Base-by-base conservation (phyloP, 2,329 filamentous ascomycete species). In the Alternaria postmessia region DNA sequence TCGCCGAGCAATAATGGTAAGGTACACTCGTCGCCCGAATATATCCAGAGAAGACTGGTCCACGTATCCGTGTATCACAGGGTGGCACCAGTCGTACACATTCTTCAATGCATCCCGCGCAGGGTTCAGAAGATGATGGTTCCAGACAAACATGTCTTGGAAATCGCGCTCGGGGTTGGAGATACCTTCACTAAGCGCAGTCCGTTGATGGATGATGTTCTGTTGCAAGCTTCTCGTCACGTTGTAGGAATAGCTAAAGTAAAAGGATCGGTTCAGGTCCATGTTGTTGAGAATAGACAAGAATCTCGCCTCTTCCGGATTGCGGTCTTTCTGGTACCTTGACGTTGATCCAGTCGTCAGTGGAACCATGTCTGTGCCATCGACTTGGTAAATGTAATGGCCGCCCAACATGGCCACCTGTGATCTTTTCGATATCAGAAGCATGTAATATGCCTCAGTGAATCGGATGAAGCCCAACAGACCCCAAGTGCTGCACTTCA, bases 121-220 rank as follows among this genome's bases (percentile, higher is more conserved):
- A 0, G 95, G 94, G 61, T 90, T 85, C 18, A 99, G 85, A 5
- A 99, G 84, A 77, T 97, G 91, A 68, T 92, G 88, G 70, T 99
- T 99, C 95, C 95, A 99, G 3, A 98, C 91, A 75, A 99, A 99
- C 95, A 99, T 99, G 39, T 91, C 88, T 72, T 97, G 96, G 75
- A 91, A 91, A 68, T 93, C 88, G 32, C 87, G 85, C 28, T 86
- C 82, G 3, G 86, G 83, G 28, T 87, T 85, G 2, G 86, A 81
- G 12, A 84, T 79, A 1, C 91, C 92, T 61, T 88, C 83, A 30
- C 87, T 85, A 51, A 96, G 80, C 3, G 89, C 88, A 49, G 87
- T 84, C 39, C 95, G 87, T 78, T 97, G 93, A 32, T 88, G 86
- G 20, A 89, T 89, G 62, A 99, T 93, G 72, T 99, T 99, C 73